Conservation (phyloP, 345 rosid genomes). For the Gynandropsis gynandra region DNA sequence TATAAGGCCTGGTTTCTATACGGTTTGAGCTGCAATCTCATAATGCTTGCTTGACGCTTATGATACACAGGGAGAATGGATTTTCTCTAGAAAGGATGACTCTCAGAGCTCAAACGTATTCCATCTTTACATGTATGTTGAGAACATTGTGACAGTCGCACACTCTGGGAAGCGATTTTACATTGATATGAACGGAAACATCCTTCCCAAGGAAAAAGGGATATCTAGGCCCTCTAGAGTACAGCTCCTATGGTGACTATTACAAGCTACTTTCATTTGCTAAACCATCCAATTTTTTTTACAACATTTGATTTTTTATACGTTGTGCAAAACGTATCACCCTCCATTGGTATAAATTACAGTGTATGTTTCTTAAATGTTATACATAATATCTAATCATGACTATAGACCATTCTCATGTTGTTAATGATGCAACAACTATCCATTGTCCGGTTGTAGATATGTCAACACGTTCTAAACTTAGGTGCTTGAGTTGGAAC, state of each 20-base stretch:
- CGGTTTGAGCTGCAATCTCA: no score
- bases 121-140: conserved; percentile 75
- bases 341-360: no score
- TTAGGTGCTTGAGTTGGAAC: no score
- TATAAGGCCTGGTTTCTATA: no score
- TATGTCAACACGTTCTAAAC: no score
- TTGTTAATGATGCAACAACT: no score
- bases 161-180: conserved; percentile 99
- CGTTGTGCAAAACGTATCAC: no score
- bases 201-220: conserved; percentile 99
- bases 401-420: no score
- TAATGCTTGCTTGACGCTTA: not conserved
- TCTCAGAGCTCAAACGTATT: conserved; percentile 39
- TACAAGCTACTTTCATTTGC: conserved; percentile 47
- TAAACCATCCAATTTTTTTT: no score
- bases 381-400: no score
- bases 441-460: no score
- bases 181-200: conserved; percentile 90
- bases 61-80: conserved; percentile 88
- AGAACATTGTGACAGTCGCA: conserved; percentile 87
- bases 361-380: no score
- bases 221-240: conserved; percentile 94
- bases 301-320: not conserved
- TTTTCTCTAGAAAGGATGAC: conserved; percentile 61
- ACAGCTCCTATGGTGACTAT: conserved; percentile 88